Evolutionary conservation across 352 stramenopile species (phyloP), one percentile per base, ranked within the genome.

Genomic region (Pseudoperonospora humuli): DNA sequence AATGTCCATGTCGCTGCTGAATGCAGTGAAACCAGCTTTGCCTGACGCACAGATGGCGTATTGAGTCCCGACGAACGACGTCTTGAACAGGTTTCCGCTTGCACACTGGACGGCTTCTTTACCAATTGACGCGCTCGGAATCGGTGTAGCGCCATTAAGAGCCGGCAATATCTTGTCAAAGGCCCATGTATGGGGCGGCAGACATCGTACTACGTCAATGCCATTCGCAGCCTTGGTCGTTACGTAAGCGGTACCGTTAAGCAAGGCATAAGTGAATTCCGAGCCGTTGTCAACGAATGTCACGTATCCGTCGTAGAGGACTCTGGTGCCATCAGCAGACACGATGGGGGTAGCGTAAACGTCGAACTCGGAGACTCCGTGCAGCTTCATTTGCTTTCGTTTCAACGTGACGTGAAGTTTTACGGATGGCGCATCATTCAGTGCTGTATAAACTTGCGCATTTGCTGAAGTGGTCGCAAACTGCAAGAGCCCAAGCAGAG

Each of bases 1-100:
- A 24, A 77, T 64, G 19, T 47, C 34, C 25, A 71, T 27, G 29
- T 77, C 60, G 3, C 59, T 62, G n/a, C 52, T 67, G 15, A 48
- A 53, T 3, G 57, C 53, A 15, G 26, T 59, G 36, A 76, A 69
- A 2, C 60, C 54, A 14, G 39, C 37, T 4, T 35, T n/a, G 7
- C 45, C 45, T 10, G 23, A 39, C 18, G 52, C 34, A 39, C 68
- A 76, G 23, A 75, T 21, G 20, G 55, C 59, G 38, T 63, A 66
- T 7, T 46, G 23, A 10, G 24, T 23, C 1, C 57, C 61, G 8
- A 29, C 39, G 42, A 72, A 67, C n/a, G 47, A 51, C n/a, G 63
- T 58, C 29, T 59, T 61, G 34, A 69, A 60, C 25, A 75, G 18
- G 2, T 59, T 54, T 0, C 60, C 60, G 28, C 43, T 51, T 10